Evolutionary conservation across 139 green algal species (phyloP).

Genomic region (Desmodesmus armatus): DNA sequence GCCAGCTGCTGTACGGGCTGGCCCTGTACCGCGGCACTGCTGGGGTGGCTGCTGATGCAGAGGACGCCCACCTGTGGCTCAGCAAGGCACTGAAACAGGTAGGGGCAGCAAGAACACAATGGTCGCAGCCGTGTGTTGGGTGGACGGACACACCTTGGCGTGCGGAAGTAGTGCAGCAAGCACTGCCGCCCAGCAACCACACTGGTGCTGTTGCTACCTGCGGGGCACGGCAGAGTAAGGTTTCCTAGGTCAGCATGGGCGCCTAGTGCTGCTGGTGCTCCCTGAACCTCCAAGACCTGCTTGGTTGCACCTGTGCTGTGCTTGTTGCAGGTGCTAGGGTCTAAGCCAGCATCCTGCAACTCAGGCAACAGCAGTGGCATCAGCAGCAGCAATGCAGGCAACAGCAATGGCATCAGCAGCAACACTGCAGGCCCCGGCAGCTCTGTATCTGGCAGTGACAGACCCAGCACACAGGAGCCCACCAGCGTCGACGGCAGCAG

Average conservation of each 20-base stretch:
- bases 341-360: too few species aligned
- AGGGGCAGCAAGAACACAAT: too few species aligned
- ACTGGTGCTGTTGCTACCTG: neutral
- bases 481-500: neutral
- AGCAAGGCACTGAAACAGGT: conserved; percentile 39
- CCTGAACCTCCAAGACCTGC: too few species aligned
- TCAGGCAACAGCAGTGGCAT: neutral
- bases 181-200: neutral
- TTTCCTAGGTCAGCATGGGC: too few species aligned
- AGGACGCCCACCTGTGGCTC: conserved; percentile 42
- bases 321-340: too few species aligned
- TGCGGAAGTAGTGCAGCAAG: neutral
- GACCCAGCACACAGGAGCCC: neutral
- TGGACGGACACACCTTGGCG: too few species aligned
- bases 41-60: neutral
- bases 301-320: too few species aligned
- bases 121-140: too few species aligned
- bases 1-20: conserved; percentile 20
- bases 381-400: neutral
- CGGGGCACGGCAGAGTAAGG: neutral
- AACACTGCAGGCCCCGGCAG: neutral
- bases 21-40: conserved; percentile 30
- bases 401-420: neutral
- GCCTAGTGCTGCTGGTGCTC: too few species aligned
- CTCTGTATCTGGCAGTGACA: neutral